Conservation (phyloP, 2,329 filamentous ascomycete genomes). For the Neofusicoccum ribis region DNA sequence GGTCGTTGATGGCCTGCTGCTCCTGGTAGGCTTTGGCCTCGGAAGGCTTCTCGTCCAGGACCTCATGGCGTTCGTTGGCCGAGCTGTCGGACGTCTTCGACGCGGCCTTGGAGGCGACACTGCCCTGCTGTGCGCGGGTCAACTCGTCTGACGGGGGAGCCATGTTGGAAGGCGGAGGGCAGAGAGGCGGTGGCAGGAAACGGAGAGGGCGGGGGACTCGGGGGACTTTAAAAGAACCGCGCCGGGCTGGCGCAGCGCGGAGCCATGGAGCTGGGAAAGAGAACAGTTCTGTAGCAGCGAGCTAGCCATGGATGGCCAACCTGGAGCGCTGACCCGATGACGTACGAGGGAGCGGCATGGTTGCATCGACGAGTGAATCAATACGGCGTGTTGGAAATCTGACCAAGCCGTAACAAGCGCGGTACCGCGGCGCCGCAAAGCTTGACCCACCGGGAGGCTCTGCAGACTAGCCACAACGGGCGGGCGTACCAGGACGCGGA, state of each 20-base stretch:
- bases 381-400: not conserved
- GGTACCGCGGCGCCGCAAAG: slow-evolving; percentile 4
- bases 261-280: not conserved
- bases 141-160: slow-evolving; percentile 6
- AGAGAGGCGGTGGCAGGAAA: not conserved
- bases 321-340: not conserved
- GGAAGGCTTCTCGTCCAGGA: not conserved
- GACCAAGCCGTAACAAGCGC: slow-evolving; percentile 9
- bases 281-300: not conserved
- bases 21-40: slow-evolving; percentile 6
- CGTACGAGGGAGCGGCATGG: not conserved
- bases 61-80: slow-evolving; percentile 1
- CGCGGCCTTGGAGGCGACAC: not conserved
- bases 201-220: not conserved
- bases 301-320: not conserved
- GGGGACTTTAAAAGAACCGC: not conserved
- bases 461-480: not conserved
- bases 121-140: not conserved
- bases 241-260: not conserved
- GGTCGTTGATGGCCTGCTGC: slow-evolving; percentile 1
- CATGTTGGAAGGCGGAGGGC: not conserved
- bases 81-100: slow-evolving; percentile 5
- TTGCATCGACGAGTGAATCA: not conserved
- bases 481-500: not conserved
- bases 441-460: slow-evolving; percentile 13